Evolutionary conservation across 108 stramenopile species (phyloP), one percentile per base, ranked within the genome.

Genomic region (Cyclotella choctawhatcheeana): DNA sequence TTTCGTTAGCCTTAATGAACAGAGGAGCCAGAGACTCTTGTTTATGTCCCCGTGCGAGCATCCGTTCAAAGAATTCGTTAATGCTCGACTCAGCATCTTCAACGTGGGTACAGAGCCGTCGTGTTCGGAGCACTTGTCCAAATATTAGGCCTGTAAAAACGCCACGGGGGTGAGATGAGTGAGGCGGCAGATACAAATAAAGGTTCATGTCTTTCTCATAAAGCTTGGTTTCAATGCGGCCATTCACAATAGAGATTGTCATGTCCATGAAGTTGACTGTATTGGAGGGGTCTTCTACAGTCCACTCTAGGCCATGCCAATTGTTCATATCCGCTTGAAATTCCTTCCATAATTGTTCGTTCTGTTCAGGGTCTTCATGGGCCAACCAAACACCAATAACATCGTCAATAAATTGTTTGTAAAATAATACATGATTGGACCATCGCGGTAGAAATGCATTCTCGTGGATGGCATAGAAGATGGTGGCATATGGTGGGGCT

Each of bases 231-330:
- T 52, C 44, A 1, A 77, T 55, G 5, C 30, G 17, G 3, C 14
- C 25, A 0, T 56, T 21, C 0, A 32, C 27, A 30, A 77, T 77
- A 26, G 26, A 20, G 20, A 77, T 65, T n/a, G 26, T 52, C 20
- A 77, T 10, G 31, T 77, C 71, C 63, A 72, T 65, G 64, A 77
- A 77, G n/a, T 37, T 48, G 25, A 73, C 63, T n/a, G n/a, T n/a
- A n/a, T n/a, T 40, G 6, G 43, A 33, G 14, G 58, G 69, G 6
- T 18, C 0, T 20, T 50, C 71, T n/a, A 62, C 71, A 0, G n/a
- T 29, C 69, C 76, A 77, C 25, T 63, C n/a, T 0, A 77, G 24
- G 27, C 76, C 69, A 27, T 56, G 33, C 3, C 24, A 37, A n/a
- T 34, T 20, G 32, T 72, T 64, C 18, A 77, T 40, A 31, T 64